A percentile compares a stretch with the other conserved stretches of the same genome.
These are phyloP conservation scores for Medicago truncatula DNA, from an alignment of 306 rosid genomes.

Conservation along the genomic window DNA sequence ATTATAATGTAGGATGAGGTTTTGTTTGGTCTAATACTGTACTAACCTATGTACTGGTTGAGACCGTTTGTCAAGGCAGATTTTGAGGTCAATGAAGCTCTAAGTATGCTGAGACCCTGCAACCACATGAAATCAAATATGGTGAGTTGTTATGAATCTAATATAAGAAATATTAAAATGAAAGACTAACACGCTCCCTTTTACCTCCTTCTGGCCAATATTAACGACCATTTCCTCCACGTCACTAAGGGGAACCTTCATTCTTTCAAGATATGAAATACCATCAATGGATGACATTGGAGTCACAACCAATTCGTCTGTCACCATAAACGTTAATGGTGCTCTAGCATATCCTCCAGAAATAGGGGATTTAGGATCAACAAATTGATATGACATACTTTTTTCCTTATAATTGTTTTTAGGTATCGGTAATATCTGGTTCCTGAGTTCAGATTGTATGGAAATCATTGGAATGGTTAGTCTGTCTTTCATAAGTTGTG, in stretches of 20 bases:
- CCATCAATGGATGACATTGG: background rate
- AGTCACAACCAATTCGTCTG: background rate
- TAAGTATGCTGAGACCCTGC: background rate
- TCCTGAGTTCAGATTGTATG: background rate
- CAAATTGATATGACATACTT: too few species aligned
- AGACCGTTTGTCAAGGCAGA: background rate
- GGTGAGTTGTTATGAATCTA: background rate
- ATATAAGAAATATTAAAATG: too few species aligned
- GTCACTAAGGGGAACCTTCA: background rate
- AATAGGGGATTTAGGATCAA: background rate
- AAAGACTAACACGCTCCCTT: background rate
- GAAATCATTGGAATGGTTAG: background rate
- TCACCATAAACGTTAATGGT: background rate
- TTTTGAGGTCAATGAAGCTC: background rate
- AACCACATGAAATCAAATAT: background rate
- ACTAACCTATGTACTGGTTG: background rate
- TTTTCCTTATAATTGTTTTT: background rate
- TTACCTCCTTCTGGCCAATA: background rate
- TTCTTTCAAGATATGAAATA: too few species aligned
- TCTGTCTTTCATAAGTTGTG: background rate
- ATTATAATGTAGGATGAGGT: too few species aligned
- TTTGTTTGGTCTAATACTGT: background rate
- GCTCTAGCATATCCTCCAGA: background rate
- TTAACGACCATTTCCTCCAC: background rate
- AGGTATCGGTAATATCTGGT: conserved; percentile 21